A percentile compares a stretch with the other conserved stretches of the same genome.
Evolutionary conservation across 2,329 filamentous ascomycete species (phyloP).

Genomic region (Tolypocladium endophyticum): DNA sequence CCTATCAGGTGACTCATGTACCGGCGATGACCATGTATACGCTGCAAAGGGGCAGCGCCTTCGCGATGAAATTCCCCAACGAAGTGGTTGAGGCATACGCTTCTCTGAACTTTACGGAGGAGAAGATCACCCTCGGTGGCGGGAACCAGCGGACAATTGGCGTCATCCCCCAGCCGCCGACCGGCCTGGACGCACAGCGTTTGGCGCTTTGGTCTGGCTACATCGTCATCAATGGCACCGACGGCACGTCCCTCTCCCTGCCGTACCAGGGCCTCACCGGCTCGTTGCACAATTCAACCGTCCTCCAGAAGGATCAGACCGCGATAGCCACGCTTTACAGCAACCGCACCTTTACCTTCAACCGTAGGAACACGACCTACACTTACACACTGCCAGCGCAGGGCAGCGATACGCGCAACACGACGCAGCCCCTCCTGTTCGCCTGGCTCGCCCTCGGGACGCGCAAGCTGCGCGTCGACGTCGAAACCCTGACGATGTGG

Average conservation of each 20-base stretch:
- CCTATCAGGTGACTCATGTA: constrained; percentile 39
- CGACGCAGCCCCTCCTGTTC: constrained; percentile 27
- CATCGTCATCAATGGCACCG: constrained; percentile 26
- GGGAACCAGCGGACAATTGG: constrained; percentile 28
- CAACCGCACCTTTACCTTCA: constrained; percentile 2
- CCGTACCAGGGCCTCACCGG: constrained; percentile 28
- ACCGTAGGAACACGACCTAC: constrained; percentile 23
- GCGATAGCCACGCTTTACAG: constrained; percentile 9
- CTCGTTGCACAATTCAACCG: constrained; percentile 16
- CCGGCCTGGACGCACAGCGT: constrained; percentile 19
- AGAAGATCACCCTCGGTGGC: constrained; percentile 30
- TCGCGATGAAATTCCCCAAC: constrained; percentile 32
- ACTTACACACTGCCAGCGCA: constrained; percentile 28
- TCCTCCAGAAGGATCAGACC: constrained; percentile 9
- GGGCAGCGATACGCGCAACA: constrained; percentile 14
- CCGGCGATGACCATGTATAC: constrained; percentile 44
- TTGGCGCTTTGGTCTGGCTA: constrained; percentile 32
- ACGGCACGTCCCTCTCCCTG: constrained; percentile 22
- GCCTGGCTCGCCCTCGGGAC: constrained; percentile 34
- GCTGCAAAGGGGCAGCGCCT: constrained; percentile 18
- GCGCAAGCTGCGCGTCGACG: constrained; percentile 29
- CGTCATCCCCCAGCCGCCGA: constrained; percentile 33
- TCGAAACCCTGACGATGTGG: constrained; percentile 28
- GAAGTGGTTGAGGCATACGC: constrained; percentile 26
- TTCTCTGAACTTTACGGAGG: constrained; percentile 29